Conservation (phyloP, 2,329 filamentous ascomycete species). For the Pseudogymnoascus sp. region DNA sequence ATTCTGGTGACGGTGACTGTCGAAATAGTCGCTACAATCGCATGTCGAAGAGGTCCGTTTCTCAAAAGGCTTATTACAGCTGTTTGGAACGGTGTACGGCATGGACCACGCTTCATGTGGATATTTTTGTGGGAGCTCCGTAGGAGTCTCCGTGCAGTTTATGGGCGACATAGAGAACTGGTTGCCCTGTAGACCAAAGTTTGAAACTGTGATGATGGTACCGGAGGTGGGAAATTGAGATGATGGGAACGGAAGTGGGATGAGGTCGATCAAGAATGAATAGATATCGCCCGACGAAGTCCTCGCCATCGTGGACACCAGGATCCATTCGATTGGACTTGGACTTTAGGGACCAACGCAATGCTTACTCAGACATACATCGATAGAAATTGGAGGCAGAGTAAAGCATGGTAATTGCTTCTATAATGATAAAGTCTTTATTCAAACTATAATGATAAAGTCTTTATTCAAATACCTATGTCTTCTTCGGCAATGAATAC, state of each 20-base stretch:
- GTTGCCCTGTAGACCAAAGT: background rate
- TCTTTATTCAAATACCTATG: slow-evolving; percentile 19
- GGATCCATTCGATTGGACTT: too few relatives aligned
- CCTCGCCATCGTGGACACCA: too few relatives aligned
- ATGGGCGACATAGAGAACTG: background rate
- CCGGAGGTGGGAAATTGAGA: background rate
- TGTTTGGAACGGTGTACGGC: background rate
- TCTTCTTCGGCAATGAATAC: slow-evolving; percentile 41
- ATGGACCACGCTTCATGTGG: slow-evolving; percentile 2
- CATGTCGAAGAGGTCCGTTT: background rate
- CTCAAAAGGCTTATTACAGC: background rate
- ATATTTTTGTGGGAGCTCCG: background rate
- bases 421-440: background rate
- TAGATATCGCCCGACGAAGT: too few relatives aligned
- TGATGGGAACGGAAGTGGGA: background rate
- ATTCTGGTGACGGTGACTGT: background rate
- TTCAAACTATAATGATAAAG: background rate
- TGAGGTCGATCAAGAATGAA: background rate
- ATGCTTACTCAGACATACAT: background rate
- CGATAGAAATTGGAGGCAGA: background rate
- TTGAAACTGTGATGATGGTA: background rate
- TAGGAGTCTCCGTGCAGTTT: background rate
- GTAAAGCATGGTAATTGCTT: background rate
- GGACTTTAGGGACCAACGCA: background rate
- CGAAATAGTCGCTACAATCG: background rate